These are phyloP conservation scores for Penicillium sp. DNA, from an alignment of 2,329 filamentous ascomycete species.

Conservation along the genomic window DNA sequence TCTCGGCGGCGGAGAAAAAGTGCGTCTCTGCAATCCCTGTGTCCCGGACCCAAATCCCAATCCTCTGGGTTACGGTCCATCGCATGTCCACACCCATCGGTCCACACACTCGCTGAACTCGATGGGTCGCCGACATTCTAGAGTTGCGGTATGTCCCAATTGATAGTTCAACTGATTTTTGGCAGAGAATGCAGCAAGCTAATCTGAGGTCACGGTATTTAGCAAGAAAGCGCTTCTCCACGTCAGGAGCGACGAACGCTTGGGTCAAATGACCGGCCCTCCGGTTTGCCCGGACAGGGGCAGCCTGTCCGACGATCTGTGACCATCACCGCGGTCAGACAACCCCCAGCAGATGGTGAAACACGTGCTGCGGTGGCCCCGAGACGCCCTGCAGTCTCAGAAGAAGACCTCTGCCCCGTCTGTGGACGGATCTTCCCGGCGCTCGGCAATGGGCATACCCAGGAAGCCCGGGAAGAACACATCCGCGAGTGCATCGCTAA, in stretches of 20 bases:
- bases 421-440: constrained; percentile 39
- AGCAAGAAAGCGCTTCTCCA: constrained; percentile 4
- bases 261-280: constrained; percentile 21
- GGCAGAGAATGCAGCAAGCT: background rate
- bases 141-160: constrained; percentile 4
- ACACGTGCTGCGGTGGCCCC: background rate
- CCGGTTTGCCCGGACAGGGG: constrained; percentile 8
- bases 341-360: background rate
- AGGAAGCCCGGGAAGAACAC: constrained; percentile 41
- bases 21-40: constrained; percentile 66
- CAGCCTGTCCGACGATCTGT: background rate
- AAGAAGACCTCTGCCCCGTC: constrained; percentile 44
- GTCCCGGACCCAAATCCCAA: constrained; percentile 63
- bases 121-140: constrained; percentile 5
- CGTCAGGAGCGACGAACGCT: constrained; percentile 23
- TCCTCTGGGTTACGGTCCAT: constrained; percentile 35
- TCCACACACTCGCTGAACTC: constrained; percentile 17
- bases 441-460: constrained; percentile 32
- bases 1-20: constrained; percentile 60
- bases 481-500: constrained; percentile 42
- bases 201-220: background rate
- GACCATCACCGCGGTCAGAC: background rate
- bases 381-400: constrained; percentile 24
- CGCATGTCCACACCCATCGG: constrained; percentile 19
- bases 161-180: background rate